A percentile compares a stretch with the other conserved stretches of the same genome.
Conservation (phyloP, 2,329 filamentous ascomycete species). For the Trichoderma afroharzianum region DNA sequence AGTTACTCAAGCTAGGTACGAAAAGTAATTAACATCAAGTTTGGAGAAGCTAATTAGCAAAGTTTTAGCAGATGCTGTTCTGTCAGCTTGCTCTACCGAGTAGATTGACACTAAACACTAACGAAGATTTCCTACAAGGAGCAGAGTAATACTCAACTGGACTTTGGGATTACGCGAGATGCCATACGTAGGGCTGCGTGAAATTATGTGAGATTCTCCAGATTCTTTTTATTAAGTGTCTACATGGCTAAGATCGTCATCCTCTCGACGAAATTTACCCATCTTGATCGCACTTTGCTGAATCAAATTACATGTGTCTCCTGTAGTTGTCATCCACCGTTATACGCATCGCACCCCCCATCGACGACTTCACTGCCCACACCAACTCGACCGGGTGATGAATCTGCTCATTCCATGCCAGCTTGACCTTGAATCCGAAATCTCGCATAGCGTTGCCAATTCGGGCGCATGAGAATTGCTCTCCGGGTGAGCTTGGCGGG, state of each 20-base stretch:
- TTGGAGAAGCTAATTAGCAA: too few species aligned
- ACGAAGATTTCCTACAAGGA: too few species aligned
- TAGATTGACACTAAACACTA: too few species aligned
- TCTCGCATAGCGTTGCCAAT: background rate
- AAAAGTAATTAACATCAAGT: background rate
- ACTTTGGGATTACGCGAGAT: too few species aligned
- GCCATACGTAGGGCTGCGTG: too few species aligned
- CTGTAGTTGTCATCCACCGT: background rate
- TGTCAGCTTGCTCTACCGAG: too few species aligned
- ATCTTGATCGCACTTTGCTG: too few species aligned
- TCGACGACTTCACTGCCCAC: slow-evolving; percentile 1
- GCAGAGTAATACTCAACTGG: too few species aligned
- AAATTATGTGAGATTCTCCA: too few species aligned
- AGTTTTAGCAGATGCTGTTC: too few species aligned
- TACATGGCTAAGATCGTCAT: background rate
- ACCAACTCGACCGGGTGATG: slow-evolving; percentile 3
- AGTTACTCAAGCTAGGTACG: background rate
- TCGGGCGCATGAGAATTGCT: slow-evolving; percentile 7
- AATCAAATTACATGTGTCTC: too few species aligned
- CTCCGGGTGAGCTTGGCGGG: background rate
- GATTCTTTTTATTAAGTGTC: background rate
- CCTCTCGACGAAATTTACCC: background rate
- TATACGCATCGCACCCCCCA: background rate
- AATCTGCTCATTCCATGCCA: background rate
- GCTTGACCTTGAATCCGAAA: background rate